phyloP scores from a whole-genome alignment of 495 filamentous ascomycete species.

The Penicillium arizonense region DNA sequence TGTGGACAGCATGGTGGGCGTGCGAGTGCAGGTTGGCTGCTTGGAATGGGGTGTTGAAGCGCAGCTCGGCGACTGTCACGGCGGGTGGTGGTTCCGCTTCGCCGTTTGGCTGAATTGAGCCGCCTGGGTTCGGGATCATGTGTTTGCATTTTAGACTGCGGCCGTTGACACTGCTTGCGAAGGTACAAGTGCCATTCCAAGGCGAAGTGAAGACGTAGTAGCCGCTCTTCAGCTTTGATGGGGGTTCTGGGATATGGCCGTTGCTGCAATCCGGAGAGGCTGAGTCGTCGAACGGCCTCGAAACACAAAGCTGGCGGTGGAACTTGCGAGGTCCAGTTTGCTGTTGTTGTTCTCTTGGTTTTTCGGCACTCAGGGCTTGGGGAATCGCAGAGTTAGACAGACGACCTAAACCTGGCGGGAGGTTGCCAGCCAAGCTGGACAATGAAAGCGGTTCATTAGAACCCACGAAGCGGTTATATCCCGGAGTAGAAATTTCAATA shows the following conservation, averaged over 20 bases:
- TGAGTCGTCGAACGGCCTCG: slow-evolving; percentile 25
- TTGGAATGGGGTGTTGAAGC: slow-evolving; percentile 77
- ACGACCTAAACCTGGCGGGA: slow-evolving; percentile 21
- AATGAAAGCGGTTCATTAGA: slow-evolving; percentile 36
- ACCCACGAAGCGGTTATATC: slow-evolving; percentile 58
- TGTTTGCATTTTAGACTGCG: slow-evolving; percentile 78
- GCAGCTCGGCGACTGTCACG: slow-evolving; percentile 74
- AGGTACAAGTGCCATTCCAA: slow-evolving; percentile 83
- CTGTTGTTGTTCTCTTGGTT: slow-evolving; percentile 2
- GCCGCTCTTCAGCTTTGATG: slow-evolving; percentile 44
- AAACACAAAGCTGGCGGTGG: slow-evolving; percentile 39
- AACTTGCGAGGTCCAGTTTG: slow-evolving; percentile 35
- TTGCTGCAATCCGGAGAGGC: not conserved
- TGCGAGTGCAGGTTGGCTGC: slow-evolving; percentile 34
- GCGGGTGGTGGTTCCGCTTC: slow-evolving; percentile 30
- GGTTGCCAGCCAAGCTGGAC: slow-evolving; percentile 29
- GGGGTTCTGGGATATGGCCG: slow-evolving; percentile 8
- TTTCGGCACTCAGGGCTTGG: slow-evolving; percentile 14
- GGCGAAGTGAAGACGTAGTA: slow-evolving; percentile 70
- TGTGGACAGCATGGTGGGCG: slow-evolving; percentile 19
- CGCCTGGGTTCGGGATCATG: slow-evolving; percentile 31
- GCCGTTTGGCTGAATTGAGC: not conserved
- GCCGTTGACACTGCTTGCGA: slow-evolving; percentile 70
- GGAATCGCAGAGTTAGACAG: slow-evolving; percentile 17
- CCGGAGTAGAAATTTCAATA: slow-evolving; percentile 61